phyloP scores from a whole-genome alignment of 768 basidiomycete species.

The Plicaturopsis crispa region DNA sequence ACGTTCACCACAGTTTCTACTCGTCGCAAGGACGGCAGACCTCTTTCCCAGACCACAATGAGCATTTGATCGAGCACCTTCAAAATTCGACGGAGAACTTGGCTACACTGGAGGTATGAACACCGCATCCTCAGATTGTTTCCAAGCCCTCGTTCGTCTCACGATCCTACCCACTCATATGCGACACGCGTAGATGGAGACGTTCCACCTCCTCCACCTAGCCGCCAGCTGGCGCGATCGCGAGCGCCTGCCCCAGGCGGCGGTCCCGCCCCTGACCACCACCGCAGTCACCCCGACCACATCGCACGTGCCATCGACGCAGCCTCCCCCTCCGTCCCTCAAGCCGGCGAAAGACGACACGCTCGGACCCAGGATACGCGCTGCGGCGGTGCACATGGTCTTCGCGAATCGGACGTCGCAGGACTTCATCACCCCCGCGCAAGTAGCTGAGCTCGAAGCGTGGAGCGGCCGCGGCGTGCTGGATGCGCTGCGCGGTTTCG shows the following conservation, averaged over 20 bases:
- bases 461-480: constrained; percentile 58
- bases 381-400: constrained; percentile 77
- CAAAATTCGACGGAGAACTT: constrained; percentile 42
- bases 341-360: constrained; percentile 1
- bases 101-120: constrained; percentile 62
- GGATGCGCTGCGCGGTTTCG: constrained; percentile 41
- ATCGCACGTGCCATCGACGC: constrained; percentile 11
- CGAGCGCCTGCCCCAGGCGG: constrained; percentile 5
- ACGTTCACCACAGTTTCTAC: constrained; percentile 59
- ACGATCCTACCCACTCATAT: constrained; percentile 1
- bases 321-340: constrained; percentile 7
- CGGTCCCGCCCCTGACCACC: constrained; percentile 2
- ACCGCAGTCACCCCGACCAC: constrained; percentile 4
- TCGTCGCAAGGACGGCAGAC: constrained; percentile 82
- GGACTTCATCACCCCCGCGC: constrained; percentile 68
- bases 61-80: constrained; percentile 50
- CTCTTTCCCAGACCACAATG: constrained; percentile 72
- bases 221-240: constrained; percentile 58
- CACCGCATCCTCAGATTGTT: constrained; percentile 5
- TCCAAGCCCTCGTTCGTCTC: constrained; percentile 1
- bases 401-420: constrained; percentile 69
- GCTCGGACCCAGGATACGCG: constrained; percentile 42
- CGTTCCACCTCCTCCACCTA: constrained; percentile 75
- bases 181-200: constrained; percentile 60
- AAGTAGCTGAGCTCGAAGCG: constrained; percentile 50